Base-by-base conservation (phyloP, 2,329 filamentous ascomycete species). In the Diplodia corticola region DNA sequence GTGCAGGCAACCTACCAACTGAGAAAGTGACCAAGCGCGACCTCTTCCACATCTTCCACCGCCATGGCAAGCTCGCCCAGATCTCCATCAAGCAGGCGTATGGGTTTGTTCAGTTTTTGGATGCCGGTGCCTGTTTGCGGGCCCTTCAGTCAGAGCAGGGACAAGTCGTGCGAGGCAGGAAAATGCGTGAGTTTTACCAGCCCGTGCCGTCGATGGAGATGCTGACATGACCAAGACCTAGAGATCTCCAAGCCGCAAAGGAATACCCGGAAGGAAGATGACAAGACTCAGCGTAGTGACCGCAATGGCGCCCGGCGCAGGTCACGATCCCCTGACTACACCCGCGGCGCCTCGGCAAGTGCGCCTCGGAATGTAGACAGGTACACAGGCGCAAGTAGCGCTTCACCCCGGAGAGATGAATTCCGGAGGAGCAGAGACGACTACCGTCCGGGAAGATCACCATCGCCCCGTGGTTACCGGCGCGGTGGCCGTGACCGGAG, bases 31-130 rank as follows among this genome's bases (percentile, higher is more conserved):
- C 92, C 6, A 98, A 98, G 79, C 88, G 91, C 70, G 93, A 98
- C 78, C 88, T 98, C 9, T 98, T 97, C 79, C 90, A 96, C 74
- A 85, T 94, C 20, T 98, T 99, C 75, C 88, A 93, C 74, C 86
- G 85, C 66, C 93, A 92, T 75, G 95, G 95, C 64, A 89, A 89
- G 68, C 83, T 99, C 54, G 94, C 93, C 1, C 95, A 99, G 76
- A 95, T 98, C 68, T 96, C 93, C 0, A 92, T 98, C 72, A 98
- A 98, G 78, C 93, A 95, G 70, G 93, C 93, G 1, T 98, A 97
- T 78, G 95, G 95, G 1, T 99, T 98, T 75, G 93, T 98, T 40
- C 95, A 98, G 76, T 99, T 96, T 70, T 85, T 97, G 70, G 89
- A 92, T 33, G 81, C 88, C 4, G 83, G 85, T 2, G 89, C 94